phyloP scores from a whole-genome alignment of 75 land plant species.

The Pseudotsuga menziesii region DNA sequence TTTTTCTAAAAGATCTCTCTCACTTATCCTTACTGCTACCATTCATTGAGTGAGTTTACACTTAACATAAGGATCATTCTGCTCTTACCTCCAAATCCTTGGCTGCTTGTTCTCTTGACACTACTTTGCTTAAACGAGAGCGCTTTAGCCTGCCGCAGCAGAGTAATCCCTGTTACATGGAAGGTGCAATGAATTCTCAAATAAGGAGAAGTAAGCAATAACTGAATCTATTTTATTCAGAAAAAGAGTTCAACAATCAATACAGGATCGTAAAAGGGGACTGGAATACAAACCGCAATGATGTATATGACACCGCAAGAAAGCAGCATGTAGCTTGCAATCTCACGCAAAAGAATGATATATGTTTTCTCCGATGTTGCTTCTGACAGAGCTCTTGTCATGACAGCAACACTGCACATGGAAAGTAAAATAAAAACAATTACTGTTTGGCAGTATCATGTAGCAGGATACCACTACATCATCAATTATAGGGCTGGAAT shows the following conservation, averaged over 20 bases:
- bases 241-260: not conserved
- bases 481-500: not conserved
- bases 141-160: slow-evolving; percentile 67
- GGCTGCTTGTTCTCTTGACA: slow-evolving; percentile 48
- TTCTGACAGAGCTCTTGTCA: slow-evolving; percentile 81
- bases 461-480: not conserved
- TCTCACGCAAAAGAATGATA: slow-evolving; percentile 57
- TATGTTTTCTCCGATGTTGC: slow-evolving; percentile 12
- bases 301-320: slow-evolving; percentile 71
- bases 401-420: slow-evolving; percentile 79
- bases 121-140: slow-evolving; percentile 29
- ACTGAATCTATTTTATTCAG: not conserved
- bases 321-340: slow-evolving; percentile 78
- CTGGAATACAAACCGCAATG: slow-evolving; percentile 51
- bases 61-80: not conserved
- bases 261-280: slow-evolving; percentile 3
- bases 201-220: not conserved
- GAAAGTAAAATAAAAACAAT: not conserved
- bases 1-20: not conserved
- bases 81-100: slow-evolving; percentile 62
- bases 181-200: not conserved
- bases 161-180: slow-evolving; percentile 52
- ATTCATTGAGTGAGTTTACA: not conserved
- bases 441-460: not conserved
- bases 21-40: too few relatives aligned